These are phyloP conservation scores for Aspergillus aculeatus DNA, from an alignment of 2,329 filamentous ascomycete genomes.

Conservation along the genomic window DNA sequence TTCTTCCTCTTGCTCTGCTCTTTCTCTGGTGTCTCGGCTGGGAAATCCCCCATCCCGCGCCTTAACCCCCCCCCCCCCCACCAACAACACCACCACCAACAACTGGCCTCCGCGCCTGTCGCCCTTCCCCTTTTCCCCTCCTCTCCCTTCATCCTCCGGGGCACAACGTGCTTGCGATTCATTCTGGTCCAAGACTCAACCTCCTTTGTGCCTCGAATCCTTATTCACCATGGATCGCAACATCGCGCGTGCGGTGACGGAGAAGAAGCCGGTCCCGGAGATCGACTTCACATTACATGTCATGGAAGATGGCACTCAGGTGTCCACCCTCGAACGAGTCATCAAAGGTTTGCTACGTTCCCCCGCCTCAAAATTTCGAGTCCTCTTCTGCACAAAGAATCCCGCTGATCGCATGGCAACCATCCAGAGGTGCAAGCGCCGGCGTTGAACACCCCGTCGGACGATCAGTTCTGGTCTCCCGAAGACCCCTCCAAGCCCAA, in stretches of 20 bases:
- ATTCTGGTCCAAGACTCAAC: constrained; percentile 8
- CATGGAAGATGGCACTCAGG: constrained; percentile 95
- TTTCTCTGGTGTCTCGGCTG: constrained; percentile 1
- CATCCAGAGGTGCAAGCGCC: constrained; percentile 89
- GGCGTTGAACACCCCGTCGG: constrained; percentile 85
- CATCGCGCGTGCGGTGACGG: constrained; percentile 82
- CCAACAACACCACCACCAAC: not conserved
- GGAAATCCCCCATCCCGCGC: constrained; percentile 7
- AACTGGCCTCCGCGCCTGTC: constrained; percentile 3
- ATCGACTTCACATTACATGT: constrained; percentile 98
- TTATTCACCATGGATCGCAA: constrained; percentile 40
- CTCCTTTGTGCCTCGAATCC: constrained; percentile 5
- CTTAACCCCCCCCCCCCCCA: constrained; percentile 3
- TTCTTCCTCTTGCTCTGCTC: not conserved
- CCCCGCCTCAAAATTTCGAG: not conserved
- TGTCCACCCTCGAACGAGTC: constrained; percentile 92
- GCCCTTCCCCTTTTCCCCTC: constrained; percentile 9
- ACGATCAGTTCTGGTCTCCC: constrained; percentile 92
- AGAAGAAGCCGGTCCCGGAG: constrained; percentile 94
- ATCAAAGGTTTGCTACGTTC: constrained; percentile 76
- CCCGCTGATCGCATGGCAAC: constrained; percentile 19
- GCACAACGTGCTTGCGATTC: constrained; percentile 16
- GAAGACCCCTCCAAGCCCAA: constrained; percentile 84
- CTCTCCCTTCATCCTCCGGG: constrained; percentile 7
- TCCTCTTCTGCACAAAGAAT: not conserved